phyloP scores from a whole-genome alignment of 2,329 filamentous ascomycete genomes.

The Aureobasidium sp. region DNA sequence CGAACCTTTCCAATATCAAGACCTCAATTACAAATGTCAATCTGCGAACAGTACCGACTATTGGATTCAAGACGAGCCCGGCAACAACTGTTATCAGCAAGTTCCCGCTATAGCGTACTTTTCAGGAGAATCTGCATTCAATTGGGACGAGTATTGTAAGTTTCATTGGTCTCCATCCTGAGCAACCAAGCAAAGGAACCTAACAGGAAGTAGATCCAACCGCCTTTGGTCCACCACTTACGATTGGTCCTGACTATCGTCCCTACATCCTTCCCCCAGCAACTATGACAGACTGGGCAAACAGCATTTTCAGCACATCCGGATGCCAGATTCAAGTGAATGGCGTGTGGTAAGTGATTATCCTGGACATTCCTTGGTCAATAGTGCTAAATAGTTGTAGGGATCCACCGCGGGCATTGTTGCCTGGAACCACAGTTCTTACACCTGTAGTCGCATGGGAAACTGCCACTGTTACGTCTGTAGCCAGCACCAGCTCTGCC shows the following conservation, averaged over 20 bases:
- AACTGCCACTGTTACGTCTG: not conserved
- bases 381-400: not conserved
- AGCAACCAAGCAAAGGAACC: too few relatives aligned
- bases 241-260: not conserved
- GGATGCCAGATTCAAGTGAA: not conserved
- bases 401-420: not conserved
- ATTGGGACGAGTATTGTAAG: not conserved
- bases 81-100: conserved; percentile 22
- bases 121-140: not conserved
- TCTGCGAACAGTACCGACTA: conserved; percentile 16
- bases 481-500: not conserved
- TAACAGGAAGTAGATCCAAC: not conserved
- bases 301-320: not conserved
- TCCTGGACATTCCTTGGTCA: too few relatives aligned
- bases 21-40: conserved; percentile 23
- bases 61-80: conserved; percentile 17
- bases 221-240: not conserved
- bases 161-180: not conserved
- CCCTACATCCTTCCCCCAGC: not conserved
- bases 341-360: not conserved
- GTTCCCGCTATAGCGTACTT: conserved; percentile 23
- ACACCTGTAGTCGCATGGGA: not conserved
- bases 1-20: conserved; percentile 20
- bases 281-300: conserved; percentile 1
- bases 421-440: not conserved